Evolutionary conservation across 345 rosid species (phyloP).

Genomic region (Leavenworthia alabamica): DNA sequence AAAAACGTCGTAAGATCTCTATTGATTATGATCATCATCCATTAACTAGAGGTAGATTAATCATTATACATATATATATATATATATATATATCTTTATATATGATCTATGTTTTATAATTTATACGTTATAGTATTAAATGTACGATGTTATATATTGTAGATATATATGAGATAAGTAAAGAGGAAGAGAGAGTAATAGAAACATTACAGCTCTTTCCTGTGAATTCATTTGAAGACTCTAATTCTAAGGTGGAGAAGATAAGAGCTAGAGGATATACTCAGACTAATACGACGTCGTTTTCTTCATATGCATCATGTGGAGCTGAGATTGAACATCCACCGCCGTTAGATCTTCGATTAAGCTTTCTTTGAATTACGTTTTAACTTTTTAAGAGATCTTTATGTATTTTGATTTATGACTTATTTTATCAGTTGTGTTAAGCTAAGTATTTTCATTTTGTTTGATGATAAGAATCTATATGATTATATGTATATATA

Average conservation of each 20-base stretch:
- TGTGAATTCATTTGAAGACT: conserved; percentile 25
- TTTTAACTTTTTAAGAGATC: not conserved
- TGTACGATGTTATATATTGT: too few relatives aligned
- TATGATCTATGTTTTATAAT: too few relatives aligned
- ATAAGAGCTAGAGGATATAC: conserved; percentile 9
- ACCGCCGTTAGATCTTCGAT: conserved; percentile 82
- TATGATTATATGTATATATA: too few relatives aligned
- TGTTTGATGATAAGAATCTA: too few relatives aligned
- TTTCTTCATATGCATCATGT: conserved; percentile 29
- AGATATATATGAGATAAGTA: conserved; percentile 16
- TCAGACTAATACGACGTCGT: conserved; percentile 23
- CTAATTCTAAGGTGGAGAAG: conserved; percentile 42
- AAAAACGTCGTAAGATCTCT: conserved; percentile 75
- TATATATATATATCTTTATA: not conserved
- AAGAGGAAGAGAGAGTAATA: conserved; percentile 48
- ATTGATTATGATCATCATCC: conserved; percentile 39
- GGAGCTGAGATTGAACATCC: conserved; percentile 59
- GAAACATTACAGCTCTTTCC: conserved; percentile 92
- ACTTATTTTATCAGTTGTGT: not conserved
- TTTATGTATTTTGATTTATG: conserved; percentile 6
- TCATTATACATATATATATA: not conserved
- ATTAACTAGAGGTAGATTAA: conserved; percentile 6
- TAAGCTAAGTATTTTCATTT: not conserved
- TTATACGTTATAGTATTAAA: too few relatives aligned
- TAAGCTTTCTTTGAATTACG: conserved; percentile 55